Base-by-base conservation (phyloP, 257 asterid genomes). In the Solanum ossicruentum region DNA sequence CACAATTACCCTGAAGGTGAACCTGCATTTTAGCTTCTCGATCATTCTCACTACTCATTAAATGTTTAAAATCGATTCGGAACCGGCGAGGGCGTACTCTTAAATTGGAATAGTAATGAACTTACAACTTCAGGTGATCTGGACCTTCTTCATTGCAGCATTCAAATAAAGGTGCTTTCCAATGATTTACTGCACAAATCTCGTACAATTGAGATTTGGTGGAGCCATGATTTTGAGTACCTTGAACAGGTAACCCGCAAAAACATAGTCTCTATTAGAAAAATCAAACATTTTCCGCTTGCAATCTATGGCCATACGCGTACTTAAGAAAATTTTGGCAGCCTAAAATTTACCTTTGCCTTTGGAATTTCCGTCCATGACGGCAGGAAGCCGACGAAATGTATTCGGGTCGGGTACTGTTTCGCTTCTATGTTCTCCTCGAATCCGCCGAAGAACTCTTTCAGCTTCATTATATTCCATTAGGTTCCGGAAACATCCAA, bases 141-240 rank as follows among this genome's bases (percentile, higher is more conserved):
- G 84, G 77, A 61, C 84, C 84, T 61, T 82, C 77, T 13, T 82
- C 75, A 9, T 41, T 61, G 78, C 84, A 82, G 21, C 84, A 82
- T 26, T 63, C 84, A 60, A 82, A 82, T 23, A 82, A 57, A 3
- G 84, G 77, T 21, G 84, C 26, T 23, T 61, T 82, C 75, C 84
- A 82, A 39, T 65, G 84, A 82, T 36, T 82, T n/a, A 56, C 58
- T 58, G 84, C 75, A 60, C 84, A 81, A 45, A 81, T 81, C 84
- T 81, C 84, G 21, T 81, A 81, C 58, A 81, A 81, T 7, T 41
- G 56, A n/a, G 84, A 81, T 81, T 23, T 60, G 13, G 43, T 17
- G 23, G 65, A 78, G 18, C 82, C 49, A 49, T 51, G 45, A 77
- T 77, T 77, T 77, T 13, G 82, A 49, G 47, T 51, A 77, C 28